Evolutionary conservation across 768 basidiomycete genomes (phyloP), one percentile per base, ranked within the genome.

Genomic region (Agaricus blazei): DNA sequence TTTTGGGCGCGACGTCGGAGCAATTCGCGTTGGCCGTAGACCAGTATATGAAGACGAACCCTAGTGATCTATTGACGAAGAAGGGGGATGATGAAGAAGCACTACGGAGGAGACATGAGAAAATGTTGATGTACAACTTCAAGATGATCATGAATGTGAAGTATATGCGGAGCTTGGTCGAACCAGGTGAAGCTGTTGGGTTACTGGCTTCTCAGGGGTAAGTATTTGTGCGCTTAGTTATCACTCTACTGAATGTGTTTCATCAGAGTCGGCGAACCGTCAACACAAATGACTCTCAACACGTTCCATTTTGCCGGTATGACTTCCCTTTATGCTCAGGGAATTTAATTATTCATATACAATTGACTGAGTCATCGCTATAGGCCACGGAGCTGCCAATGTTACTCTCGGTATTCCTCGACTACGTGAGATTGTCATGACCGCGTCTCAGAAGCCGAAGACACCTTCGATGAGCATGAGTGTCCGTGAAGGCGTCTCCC

Each of bases 221-320:
- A 60, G 82, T 49, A 2, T 31, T 9, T n/a, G 28, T 15, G 14
- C 74, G 27, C 38, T 37, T 37, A 43, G 48, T 4, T 42, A 36
- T 9, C 3, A 24, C 27, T 14, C 26, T 8, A 31, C 24, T 31
- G 36, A 36, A 27, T 3, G 2, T 52, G 43, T 44, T 52, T n/a
- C 49, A 34, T 7, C 57, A 98, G 97, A 72, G 84, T 99, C 42
- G 97, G 97, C 50, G 97, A 99, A 69, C 97, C 97, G 4, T 99
- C 97, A 14, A 99, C 97, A 0, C 97, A 99, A 68, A 99, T 99
- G 97, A 99, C 97, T 8, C 74, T 99, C 59, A 99, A 99, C 68
- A 99, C 97, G 11, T 99, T 99, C 83, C 97, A 99, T 75, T 95
- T 99, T 65, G 97, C 97, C 62, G 96, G 93, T 85, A 69, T 64